Base-by-base conservation (phyloP, 1,284 basidiomycete genomes). In the Boletus calvinii region DNA sequence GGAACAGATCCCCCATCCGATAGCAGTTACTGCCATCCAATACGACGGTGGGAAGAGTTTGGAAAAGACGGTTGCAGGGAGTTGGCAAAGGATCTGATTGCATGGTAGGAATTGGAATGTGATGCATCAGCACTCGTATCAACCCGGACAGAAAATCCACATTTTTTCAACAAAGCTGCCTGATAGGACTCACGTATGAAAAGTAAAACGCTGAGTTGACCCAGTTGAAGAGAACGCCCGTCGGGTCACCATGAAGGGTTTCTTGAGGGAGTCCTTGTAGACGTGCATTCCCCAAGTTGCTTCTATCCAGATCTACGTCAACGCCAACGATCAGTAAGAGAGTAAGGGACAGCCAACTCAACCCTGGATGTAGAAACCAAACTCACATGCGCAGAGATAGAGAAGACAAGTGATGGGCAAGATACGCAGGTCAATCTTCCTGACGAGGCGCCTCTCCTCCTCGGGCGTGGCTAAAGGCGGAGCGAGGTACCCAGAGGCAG, bases 201-300 rank as follows among this genome's bases (percentile, higher is more conserved):
- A 90, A 83, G 72, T 82, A 90, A 68, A 90, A 90, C 1, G 75
- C 77, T 0, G 88, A 87, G 59, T 79, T 86, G 46, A 86, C 70
- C 88, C 87, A 90, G 61, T 87, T 80, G 61, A 80, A 90, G 17
- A 80, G 71, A 17, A 73, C 58, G 2, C 87, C 88, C 0, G 79
- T 83, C 1, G 77, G 77, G 62, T 90, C 87, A 4, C 87, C 85
- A 18, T 74, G 71, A 3, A 90, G 77, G 7, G 77, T 69, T 60
- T 89, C 86, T 37, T 80, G 66, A 6, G 83, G 78, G 1, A 90
- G 72, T 3, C 84, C 84, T 68, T 87, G 87, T 24, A 90, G 69
- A 46, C 87, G 78, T n/a, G 87, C 88, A 64, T 90, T 90, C 8
- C 87, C 87, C 41, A 90, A 63, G 57, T 90, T 90, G 7, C 81